Percentiles rank a stretch among this genome's conserved stretches.
Evolutionary conservation across 192 early-diverging fungal species (phyloP).

Genomic region (Mortierella hygrophila): DNA sequence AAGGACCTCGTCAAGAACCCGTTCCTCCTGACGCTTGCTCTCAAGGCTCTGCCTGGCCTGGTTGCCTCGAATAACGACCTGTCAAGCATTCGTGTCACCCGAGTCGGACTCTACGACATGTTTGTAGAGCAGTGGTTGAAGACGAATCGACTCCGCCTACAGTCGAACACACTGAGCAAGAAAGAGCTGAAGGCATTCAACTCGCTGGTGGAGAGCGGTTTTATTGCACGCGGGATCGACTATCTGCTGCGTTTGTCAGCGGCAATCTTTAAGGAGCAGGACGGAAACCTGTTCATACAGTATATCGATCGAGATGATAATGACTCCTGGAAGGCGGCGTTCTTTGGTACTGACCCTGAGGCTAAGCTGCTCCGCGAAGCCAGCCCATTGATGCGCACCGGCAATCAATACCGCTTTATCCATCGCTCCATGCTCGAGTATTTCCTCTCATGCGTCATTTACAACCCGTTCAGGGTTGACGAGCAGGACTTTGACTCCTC

Average conservation of each 20-base stretch:
- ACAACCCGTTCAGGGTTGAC: neutral
- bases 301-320: neutral
- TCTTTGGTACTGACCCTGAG: neutral
- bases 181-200: too few relatives aligned
- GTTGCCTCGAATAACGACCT: too few relatives aligned
- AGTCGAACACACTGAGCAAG: too few relatives aligned
- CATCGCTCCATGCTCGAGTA: neutral
- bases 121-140: too few relatives aligned
- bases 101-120: too few relatives aligned
- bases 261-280: neutral
- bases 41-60: too few relatives aligned
- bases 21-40: too few relatives aligned
- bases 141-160: too few relatives aligned
- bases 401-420: neutral
- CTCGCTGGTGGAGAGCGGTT: too few relatives aligned
- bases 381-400: neutral
- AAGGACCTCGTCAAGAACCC: too few relatives aligned
- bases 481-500: neutral
- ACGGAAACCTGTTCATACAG: neutral
- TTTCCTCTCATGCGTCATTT: neutral
- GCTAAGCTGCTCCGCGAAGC: too few relatives aligned
- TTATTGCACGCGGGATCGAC: neutral
- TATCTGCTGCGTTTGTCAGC: neutral
- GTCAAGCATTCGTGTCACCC: too few relatives aligned
- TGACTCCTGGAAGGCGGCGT: neutral